phyloP scores from a whole-genome alignment of 2,329 filamentous ascomycete species.

The Ceratocystis cacaofunesta region DNA sequence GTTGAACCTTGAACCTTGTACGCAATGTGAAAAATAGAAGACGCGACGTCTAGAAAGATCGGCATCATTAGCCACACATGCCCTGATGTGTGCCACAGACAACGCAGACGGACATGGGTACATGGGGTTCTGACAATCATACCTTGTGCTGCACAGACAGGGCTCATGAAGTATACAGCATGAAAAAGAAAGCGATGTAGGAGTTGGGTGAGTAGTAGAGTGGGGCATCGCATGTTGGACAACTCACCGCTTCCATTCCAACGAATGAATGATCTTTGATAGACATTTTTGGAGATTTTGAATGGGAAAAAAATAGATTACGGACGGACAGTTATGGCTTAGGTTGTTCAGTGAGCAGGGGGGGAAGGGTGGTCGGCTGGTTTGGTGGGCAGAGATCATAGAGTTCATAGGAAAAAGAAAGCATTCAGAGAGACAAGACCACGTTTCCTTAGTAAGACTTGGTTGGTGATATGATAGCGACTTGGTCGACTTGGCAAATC shows the following conservation, averaged over 20 bases:
- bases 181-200: slow-evolving; percentile 5
- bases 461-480: not conserved
- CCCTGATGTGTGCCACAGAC: slow-evolving; percentile 6
- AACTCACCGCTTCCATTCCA: slow-evolving; percentile 8
- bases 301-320: not conserved
- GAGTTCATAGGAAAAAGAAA: not conserved
- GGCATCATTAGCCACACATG: slow-evolving; percentile 8
- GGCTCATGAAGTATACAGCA: not conserved
- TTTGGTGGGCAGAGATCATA: not conserved
- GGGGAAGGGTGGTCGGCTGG: not conserved
- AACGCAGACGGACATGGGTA: not conserved
- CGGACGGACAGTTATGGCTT: not conserved
- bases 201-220: slow-evolving; percentile 3
- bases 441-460: not conserved
- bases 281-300: not conserved
- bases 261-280: not conserved
- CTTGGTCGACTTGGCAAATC: not conserved
- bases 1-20: slow-evolving; percentile 8
- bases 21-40: slow-evolving; percentile 2
- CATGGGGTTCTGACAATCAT: slow-evolving; percentile 5
- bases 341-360: not conserved
- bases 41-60: slow-evolving; percentile 9
- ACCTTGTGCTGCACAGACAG: slow-evolving; percentile 2
- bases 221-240: not conserved
- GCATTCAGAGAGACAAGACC: not conserved